phyloP scores from a whole-genome alignment of 495 filamentous ascomycete genomes.

The Neurospora sp. region DNA sequence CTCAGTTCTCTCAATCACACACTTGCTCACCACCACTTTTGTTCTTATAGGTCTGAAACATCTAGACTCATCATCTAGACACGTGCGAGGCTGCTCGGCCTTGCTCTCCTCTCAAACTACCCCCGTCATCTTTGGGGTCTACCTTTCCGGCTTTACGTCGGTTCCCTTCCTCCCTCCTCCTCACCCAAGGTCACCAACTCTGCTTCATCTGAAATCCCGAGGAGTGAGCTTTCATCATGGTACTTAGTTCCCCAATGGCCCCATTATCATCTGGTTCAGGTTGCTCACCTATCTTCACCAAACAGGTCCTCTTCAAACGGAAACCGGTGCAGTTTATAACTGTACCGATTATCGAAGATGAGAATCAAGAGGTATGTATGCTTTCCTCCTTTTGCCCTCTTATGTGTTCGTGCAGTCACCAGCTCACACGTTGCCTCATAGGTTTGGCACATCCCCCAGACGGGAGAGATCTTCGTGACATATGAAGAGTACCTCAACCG shows the following conservation, averaged over 20 bases:
- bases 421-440: conserved; percentile 26
- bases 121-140: background rate
- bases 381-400: background rate
- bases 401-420: conserved; percentile 1
- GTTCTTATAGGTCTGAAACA: background rate
- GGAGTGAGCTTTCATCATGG: conserved; percentile 13
- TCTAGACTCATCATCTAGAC: background rate
- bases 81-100: conserved; percentile 31
- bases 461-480: conserved; percentile 77
- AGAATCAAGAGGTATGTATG: conserved; percentile 61
- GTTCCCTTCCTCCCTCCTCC: background rate
- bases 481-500: conserved; percentile 82
- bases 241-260: conserved; percentile 6
- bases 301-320: conserved; percentile 86
- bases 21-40: conserved; percentile 5
- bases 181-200: background rate
- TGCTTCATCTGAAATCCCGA: background rate
- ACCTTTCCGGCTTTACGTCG: background rate
- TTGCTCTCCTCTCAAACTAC: conserved; percentile 9
- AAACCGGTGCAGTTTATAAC: conserved; percentile 85
- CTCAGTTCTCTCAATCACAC: conserved; percentile 9
- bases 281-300: conserved; percentile 6
- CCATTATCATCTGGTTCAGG: background rate
- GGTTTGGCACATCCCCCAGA: conserved; percentile 88
- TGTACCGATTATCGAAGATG: conserved; percentile 63